Evolutionary conservation across 768 basidiomycete species (phyloP).

Genomic region (Lentinula sp.): DNA sequence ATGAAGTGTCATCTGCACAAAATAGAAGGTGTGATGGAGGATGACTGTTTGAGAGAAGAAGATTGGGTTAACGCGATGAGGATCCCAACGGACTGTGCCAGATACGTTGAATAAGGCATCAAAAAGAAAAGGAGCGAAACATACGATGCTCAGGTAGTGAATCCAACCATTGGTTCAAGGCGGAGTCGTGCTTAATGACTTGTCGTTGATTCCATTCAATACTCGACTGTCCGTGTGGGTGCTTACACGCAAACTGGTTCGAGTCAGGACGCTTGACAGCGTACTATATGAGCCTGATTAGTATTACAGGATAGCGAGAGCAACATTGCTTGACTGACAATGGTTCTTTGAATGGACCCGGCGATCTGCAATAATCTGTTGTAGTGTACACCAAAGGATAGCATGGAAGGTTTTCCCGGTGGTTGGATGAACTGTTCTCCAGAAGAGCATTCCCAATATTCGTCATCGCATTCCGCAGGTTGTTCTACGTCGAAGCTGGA

Average conservation of each 20-base stretch:
- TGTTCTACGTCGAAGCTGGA: constrained; percentile 35
- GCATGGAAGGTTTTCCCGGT: constrained; percentile 5
- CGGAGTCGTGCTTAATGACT: constrained; percentile 23
- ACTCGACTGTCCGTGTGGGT: not conserved
- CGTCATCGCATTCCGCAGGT: constrained; percentile 51
- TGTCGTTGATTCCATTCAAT: constrained; percentile 1
- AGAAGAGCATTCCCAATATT: constrained; percentile 20
- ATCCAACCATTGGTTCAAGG: constrained; percentile 54
- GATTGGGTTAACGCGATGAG: constrained; percentile 21
- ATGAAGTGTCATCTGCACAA: constrained; percentile 6
- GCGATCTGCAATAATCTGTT: not conserved
- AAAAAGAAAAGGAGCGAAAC: constrained; percentile 2
- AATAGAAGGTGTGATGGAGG: constrained; percentile 32
- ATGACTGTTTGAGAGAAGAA: constrained; percentile 27
- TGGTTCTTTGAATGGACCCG: not conserved
- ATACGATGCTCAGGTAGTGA: constrained; percentile 39
- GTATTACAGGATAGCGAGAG: not conserved
- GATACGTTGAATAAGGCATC: not conserved
- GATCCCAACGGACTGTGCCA: constrained; percentile 32
- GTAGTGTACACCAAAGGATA: constrained; percentile 1
- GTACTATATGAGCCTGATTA: not conserved
- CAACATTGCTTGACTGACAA: not conserved
- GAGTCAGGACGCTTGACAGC: not conserved
- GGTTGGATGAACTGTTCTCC: constrained; percentile 6
- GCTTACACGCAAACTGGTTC: not conserved